phyloP scores from a whole-genome alignment of 108 stramenopile genomes.

The Skeletonema marinoi region DNA sequence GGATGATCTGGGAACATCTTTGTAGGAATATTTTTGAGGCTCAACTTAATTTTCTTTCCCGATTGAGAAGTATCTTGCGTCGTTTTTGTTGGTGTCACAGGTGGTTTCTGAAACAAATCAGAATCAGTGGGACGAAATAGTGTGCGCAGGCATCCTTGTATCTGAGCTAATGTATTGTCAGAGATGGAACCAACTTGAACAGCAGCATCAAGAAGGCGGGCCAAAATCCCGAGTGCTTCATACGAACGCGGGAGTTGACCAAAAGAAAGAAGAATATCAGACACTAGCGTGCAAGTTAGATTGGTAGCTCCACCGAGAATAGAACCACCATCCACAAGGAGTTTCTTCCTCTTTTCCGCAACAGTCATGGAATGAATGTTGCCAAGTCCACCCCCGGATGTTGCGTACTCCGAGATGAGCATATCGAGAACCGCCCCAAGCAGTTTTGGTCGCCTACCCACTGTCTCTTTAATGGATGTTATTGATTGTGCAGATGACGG shows the following conservation, averaged over 20 bases:
- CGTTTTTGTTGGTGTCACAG: slow-evolving; percentile 21
- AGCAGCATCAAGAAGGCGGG: slow-evolving; percentile 67
- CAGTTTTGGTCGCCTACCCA: slow-evolving; percentile 79
- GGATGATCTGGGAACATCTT: slow-evolving; percentile 40
- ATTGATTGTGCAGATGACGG: slow-evolving; percentile 41
- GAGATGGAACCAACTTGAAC: slow-evolving; percentile 70
- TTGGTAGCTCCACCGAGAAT: slow-evolving; percentile 60
- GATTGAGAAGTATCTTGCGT: slow-evolving; percentile 5
- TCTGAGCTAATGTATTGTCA: slow-evolving; percentile 62
- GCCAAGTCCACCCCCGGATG: slow-evolving; percentile 23
- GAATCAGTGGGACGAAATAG: slow-evolving; percentile 58
- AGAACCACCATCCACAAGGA: slow-evolving; percentile 14
- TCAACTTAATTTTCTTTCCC: slow-evolving; percentile 37
- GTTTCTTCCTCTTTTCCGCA: slow-evolving; percentile 11
- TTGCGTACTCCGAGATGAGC: slow-evolving; percentile 77
- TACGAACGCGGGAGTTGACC: slow-evolving; percentile 80
- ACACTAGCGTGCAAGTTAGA: slow-evolving; percentile 76
- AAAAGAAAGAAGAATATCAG: slow-evolving; percentile 74
- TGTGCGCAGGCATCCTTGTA: slow-evolving; percentile 63
- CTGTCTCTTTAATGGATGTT: slow-evolving; percentile 45
- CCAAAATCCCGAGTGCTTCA: slow-evolving; percentile 65
- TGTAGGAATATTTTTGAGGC: slow-evolving; percentile 27
- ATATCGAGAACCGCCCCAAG: slow-evolving; percentile 73
- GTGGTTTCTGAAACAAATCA: slow-evolving; percentile 30
- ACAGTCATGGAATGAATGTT: slow-evolving; percentile 5